A percentile compares a stretch with the other conserved stretches of the same genome.
These are phyloP conservation scores for Diaporthe velutina DNA, from an alignment of 2,329 filamentous ascomycete genomes.

Conservation along the genomic window DNA sequence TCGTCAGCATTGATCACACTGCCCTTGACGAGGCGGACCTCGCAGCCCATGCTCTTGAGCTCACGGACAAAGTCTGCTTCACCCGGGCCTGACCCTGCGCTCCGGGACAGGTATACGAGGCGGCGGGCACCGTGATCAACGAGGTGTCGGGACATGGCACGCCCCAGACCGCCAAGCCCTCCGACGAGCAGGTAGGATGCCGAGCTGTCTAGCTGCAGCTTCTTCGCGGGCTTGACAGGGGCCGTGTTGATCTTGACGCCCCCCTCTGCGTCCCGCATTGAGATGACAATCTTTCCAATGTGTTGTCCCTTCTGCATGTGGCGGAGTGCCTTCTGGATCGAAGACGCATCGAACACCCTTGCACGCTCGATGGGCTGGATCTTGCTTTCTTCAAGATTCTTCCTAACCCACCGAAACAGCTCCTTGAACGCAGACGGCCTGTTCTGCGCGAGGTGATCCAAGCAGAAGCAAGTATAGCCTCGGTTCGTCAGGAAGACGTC, in stretches of 20 bases:
- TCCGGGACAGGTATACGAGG: slow-evolving; percentile 19
- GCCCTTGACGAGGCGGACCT: not conserved
- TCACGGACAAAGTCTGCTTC: not conserved
- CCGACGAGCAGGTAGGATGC: slow-evolving; percentile 44
- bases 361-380: slow-evolving; percentile 37
- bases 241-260: not conserved
- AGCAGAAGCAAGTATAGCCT: not conserved
- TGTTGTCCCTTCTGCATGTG: slow-evolving; percentile 46
- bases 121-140: slow-evolving; percentile 37
- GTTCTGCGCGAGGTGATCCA: not conserved
- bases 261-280: slow-evolving; percentile 28
- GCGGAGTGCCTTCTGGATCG: slow-evolving; percentile 54
- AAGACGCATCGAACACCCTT: slow-evolving; percentile 35
- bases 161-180: slow-evolving; percentile 46
- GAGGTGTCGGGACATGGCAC: slow-evolving; percentile 39
- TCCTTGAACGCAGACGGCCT: too few species aligned
- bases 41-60: slow-evolving; percentile 16
- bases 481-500: slow-evolving; percentile 32
- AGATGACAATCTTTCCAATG: slow-evolving; percentile 51
- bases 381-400: not conserved
- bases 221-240: not conserved
- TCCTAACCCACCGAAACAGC: too few species aligned
- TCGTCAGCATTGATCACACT: not conserved
- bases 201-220: not conserved
- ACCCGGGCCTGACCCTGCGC: not conserved